Conservation (phyloP, 106 monocot genomes). For the Amphibolis antarctica region DNA sequence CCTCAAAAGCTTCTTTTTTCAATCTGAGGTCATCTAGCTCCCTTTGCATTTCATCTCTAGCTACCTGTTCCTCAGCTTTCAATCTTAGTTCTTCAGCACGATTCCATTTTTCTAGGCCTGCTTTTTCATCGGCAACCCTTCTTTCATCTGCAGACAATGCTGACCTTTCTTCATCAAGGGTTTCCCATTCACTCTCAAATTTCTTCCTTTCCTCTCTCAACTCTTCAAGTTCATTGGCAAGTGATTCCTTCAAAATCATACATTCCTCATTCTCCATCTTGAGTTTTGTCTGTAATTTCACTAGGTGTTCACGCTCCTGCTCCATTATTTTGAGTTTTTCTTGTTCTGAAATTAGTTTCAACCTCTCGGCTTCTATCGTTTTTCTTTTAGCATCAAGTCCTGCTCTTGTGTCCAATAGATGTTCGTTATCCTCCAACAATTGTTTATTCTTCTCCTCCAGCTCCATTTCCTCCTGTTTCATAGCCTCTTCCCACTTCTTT, state of each 20-base stretch:
- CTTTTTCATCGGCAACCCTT: conserved; percentile 39
- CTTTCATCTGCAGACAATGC: conserved; percentile 34
- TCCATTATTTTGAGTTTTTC: conserved; percentile 57
- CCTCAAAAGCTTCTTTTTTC: conserved; percentile 66
- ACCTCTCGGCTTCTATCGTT: conserved; percentile 40
- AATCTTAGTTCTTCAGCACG: conserved; percentile 47
- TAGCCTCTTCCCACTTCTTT: conserved; percentile 54
- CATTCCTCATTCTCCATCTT: conserved; percentile 77
- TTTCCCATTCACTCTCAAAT: conserved; percentile 95
- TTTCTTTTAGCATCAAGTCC: conserved; percentile 43
- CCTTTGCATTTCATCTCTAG: conserved; percentile 25
- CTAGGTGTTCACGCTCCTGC: conserved; percentile 54
- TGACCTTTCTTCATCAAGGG: conserved; percentile 63
- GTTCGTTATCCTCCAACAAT: conserved; percentile 30
- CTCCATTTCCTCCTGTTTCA: conserved; percentile 43
- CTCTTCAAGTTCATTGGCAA: conserved; percentile 48
- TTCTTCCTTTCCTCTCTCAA: conserved; percentile 58
- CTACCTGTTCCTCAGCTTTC: conserved; percentile 28
- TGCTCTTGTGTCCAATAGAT: conserved; percentile 19
- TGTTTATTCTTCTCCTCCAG: conserved; percentile 37
- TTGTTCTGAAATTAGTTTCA: conserved; percentile 28
- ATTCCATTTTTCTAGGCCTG: conserved; percentile 58
- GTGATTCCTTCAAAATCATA: conserved; percentile 39
- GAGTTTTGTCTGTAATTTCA: conserved; percentile 37
- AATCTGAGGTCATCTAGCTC: conserved; percentile 54